Conservation (phyloP, 2,329 filamentous ascomycete genomes). For the Aspergillus udagawae region DNA sequence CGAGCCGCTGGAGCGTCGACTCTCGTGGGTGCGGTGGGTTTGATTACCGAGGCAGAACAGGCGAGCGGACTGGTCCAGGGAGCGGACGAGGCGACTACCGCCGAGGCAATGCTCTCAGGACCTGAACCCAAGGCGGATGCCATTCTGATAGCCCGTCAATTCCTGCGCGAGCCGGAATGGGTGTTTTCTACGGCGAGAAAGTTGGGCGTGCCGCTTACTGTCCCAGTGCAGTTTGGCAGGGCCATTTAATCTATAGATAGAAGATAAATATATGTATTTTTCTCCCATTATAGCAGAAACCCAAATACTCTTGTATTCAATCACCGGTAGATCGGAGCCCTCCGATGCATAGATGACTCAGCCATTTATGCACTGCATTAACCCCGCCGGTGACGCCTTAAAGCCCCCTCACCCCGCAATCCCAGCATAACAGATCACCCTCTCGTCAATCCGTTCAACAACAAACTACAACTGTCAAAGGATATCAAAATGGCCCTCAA, state of each 20-base stretch:
- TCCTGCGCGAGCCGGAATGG: conserved; percentile 54
- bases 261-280: neutral
- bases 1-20: conserved; percentile 36
- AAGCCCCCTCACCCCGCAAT: neutral
- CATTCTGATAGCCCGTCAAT: conserved; percentile 51
- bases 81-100: conserved; percentile 23
- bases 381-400: neutral
- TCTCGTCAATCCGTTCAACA: too few species aligned
- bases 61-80: conserved; percentile 45
- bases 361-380: neutral
- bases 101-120: conserved; percentile 24
- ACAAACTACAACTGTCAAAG: too few species aligned
- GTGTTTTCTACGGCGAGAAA: conserved; percentile 49
- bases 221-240: conserved; percentile 46
- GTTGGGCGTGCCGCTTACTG: conserved; percentile 46
- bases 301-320: neutral
- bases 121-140: conserved; percentile 41
- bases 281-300: neutral
- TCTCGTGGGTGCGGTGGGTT: conserved; percentile 50
- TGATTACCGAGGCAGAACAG: conserved; percentile 52
- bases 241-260: conserved; percentile 4
- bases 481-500: conserved; percentile 52
- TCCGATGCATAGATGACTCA: neutral
- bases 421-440: neutral
- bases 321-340: neutral